phyloP scores from a whole-genome alignment of 2,329 filamentous ascomycete species.

The Chalaropsis thielavioides region DNA sequence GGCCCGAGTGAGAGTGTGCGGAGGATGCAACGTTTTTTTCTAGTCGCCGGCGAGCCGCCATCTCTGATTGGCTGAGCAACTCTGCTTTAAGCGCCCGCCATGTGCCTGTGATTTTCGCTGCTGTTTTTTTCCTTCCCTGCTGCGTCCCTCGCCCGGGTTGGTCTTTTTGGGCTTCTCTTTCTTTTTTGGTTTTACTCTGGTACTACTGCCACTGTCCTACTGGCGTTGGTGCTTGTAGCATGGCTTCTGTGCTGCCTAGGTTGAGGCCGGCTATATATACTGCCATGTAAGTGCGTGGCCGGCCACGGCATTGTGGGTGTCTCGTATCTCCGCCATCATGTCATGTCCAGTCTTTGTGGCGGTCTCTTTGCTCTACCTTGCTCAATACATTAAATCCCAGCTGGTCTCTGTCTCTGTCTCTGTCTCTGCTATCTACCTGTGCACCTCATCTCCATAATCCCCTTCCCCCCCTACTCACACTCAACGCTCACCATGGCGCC shows the following conservation, averaged over 20 bases:
- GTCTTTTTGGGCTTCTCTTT: not conserved
- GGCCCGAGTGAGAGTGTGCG: not conserved
- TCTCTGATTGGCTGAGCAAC: not conserved
- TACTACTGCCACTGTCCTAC: not conserved
- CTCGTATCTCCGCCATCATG: not conserved
- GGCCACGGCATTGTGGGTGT: not conserved
- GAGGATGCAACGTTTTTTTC: not conserved
- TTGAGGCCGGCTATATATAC: not conserved
- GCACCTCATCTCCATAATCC: not conserved
- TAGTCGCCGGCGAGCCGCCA: not conserved
- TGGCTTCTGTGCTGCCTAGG: conserved; percentile 5
- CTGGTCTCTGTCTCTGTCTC: not conserved
- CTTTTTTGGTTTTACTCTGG: not conserved
- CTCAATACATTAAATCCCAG: not conserved
- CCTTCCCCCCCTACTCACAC: not conserved
- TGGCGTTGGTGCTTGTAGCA: not conserved
- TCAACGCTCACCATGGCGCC: not conserved
- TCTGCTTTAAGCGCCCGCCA: conserved; percentile 16
- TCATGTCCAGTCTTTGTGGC: not conserved
- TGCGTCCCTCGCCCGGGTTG: no score
- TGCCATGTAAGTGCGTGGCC: not conserved
- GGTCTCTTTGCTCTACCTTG: not conserved
- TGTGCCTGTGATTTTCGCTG: conserved; percentile 22
- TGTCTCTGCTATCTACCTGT: not conserved
- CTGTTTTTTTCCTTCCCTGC: not conserved